Conservation (phyloP, 257 asterid genomes). For the Jasminum sambac region DNA sequence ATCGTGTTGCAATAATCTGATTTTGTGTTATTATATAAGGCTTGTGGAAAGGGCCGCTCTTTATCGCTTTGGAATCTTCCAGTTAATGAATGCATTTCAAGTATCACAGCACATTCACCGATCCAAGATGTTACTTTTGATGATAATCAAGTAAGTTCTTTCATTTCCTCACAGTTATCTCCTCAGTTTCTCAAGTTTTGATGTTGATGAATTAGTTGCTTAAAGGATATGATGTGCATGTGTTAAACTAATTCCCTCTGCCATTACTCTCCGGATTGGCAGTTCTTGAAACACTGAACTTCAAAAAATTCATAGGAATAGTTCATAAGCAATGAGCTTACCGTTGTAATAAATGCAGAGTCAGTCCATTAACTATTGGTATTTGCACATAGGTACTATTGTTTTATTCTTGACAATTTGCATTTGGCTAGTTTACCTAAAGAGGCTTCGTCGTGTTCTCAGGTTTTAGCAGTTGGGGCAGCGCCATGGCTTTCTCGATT, state of each 20-base stretch:
- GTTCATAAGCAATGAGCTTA: background rate
- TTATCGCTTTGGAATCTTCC: slow-evolving; percentile 91
- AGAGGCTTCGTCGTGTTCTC: slow-evolving; percentile 27
- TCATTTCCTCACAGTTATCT: slow-evolving; percentile 16
- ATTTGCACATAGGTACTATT: background rate
- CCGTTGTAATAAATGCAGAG: background rate
- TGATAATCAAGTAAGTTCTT: slow-evolving; percentile 68
- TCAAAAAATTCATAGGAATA: background rate
- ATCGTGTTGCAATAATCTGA: slow-evolving; percentile 4
- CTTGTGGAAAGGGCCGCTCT: slow-evolving; percentile 83
- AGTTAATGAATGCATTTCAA: slow-evolving; percentile 76
- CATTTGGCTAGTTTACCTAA: slow-evolving; percentile 13
- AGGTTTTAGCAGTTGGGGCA: slow-evolving; percentile 89
- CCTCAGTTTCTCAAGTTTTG: slow-evolving; percentile 12
- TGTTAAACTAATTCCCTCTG: background rate
- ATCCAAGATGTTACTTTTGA: slow-evolving; percentile 77
- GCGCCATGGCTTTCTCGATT: slow-evolving; percentile 71
- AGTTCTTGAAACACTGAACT: background rate
- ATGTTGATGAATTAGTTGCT: background rate
- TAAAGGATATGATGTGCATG: background rate
- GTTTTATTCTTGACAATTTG: slow-evolving; percentile 19
- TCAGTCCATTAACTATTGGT: background rate
- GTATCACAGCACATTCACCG: slow-evolving; percentile 48
- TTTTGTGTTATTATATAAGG: slow-evolving; percentile 40
- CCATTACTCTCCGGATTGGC: background rate